A percentile compares a stretch with the other conserved stretches of the same genome.
These are phyloP conservation scores for Trebouxiophyceae sp. DNA, from an alignment of 163 green algal genomes.

Conservation along the genomic window DNA sequence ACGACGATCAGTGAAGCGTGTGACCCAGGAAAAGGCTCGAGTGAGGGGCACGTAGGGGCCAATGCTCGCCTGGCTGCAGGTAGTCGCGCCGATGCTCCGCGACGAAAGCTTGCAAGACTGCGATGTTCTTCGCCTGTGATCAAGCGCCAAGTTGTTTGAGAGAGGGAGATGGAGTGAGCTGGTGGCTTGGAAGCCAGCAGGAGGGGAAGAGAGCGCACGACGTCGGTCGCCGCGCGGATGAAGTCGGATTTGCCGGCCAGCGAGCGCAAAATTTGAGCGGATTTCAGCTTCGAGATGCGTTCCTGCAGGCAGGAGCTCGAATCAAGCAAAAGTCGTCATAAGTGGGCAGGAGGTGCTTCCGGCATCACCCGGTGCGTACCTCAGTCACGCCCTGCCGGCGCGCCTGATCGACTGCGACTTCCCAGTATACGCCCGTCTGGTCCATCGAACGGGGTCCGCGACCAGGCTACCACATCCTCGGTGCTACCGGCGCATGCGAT, in stretches of 20 bases:
- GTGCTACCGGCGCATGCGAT: too few relatives aligned
- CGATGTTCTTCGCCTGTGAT: constrained; percentile 38
- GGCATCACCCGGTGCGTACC: too few relatives aligned
- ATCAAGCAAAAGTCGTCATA: too few relatives aligned
- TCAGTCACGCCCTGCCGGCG: not conserved
- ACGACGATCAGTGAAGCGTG: too few relatives aligned
- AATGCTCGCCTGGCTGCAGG: constrained; percentile 22
- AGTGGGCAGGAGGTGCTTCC: too few relatives aligned
- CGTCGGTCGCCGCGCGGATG: constrained; percentile 27
- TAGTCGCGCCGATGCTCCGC: constrained; percentile 30
- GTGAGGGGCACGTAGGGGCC: too few relatives aligned
- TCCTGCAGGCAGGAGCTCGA: constrained; percentile 17
- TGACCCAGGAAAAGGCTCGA: too few relatives aligned
- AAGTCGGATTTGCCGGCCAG: constrained; percentile 29
- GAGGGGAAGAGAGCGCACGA: constrained; percentile 25
- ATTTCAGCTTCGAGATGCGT: constrained; percentile 23
- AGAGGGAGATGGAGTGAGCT: too few relatives aligned
- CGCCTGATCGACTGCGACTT: not conserved
- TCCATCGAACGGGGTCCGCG: too few relatives aligned
- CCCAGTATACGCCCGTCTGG: not conserved
- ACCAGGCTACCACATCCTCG: too few relatives aligned
- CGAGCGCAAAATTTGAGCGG: constrained; percentile 35
- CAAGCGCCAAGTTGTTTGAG: too few relatives aligned
- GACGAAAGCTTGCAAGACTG: constrained; percentile 18
- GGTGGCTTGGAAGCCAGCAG: too few relatives aligned